These are phyloP conservation scores for Spirogloea muscicola DNA, from an alignment of 139 green algal species.

Conservation along the genomic window DNA sequence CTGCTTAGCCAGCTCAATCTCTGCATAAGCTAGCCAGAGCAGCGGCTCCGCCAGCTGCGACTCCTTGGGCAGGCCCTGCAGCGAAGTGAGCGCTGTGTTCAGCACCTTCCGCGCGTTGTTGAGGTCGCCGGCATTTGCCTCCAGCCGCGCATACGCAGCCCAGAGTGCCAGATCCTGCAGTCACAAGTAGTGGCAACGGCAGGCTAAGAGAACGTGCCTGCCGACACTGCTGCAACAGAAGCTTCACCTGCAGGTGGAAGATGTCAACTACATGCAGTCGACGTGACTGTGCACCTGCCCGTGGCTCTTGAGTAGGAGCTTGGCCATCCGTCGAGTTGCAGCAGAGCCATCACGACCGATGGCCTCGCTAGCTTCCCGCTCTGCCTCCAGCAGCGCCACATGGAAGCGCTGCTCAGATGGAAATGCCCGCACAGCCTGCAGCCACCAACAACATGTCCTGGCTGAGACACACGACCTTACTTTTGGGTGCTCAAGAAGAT, in stretches of 20 bases:
- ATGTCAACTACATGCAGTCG: no score
- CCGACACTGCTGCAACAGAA: neutral
- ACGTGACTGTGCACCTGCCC: no score
- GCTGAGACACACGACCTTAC: neutral
- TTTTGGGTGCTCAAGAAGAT: neutral
- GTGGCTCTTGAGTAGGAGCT: slow-evolving; percentile 13
- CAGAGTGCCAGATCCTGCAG: slow-evolving; percentile 34
- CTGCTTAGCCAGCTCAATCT: slow-evolving; percentile 10
- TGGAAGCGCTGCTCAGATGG: neutral
- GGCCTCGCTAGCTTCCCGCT: slow-evolving; percentile 6
- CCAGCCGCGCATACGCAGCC: slow-evolving; percentile 20
- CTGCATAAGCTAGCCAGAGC: slow-evolving; percentile 31
- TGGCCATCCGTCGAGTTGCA: neutral
- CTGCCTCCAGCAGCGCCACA: slow-evolving; percentile 21
- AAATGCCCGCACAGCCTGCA: neutral
- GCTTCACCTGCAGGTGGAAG: neutral
- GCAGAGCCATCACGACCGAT: no score
- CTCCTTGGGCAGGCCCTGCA: slow-evolving; percentile 12
- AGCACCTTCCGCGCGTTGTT: slow-evolving; percentile 13
- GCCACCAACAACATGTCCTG: neutral
- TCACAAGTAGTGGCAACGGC: neutral
- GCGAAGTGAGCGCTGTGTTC: slow-evolving; percentile 9
- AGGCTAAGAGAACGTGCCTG: neutral
- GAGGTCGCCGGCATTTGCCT: slow-evolving; percentile 18
- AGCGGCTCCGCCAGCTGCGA: neutral